phyloP scores from a whole-genome alignment of 306 rosid species.

The Vigna trinervia region DNA sequence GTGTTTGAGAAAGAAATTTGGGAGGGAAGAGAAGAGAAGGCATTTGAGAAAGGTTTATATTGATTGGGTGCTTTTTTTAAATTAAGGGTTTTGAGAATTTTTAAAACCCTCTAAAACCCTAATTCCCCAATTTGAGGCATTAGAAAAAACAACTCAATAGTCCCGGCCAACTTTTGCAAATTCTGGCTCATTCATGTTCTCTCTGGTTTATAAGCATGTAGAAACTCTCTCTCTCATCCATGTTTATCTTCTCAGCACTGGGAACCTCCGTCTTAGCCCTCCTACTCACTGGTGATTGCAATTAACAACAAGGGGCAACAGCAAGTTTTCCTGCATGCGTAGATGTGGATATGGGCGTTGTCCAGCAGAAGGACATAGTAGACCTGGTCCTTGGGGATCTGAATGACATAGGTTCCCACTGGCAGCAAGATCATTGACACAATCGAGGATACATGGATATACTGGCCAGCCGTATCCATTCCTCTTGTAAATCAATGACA shows the following conservation, averaged over 20 bases:
- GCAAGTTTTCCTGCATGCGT: background rate
- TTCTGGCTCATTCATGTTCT: background rate
- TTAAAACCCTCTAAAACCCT: background rate
- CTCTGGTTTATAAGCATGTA: background rate
- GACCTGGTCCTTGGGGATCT: background rate
- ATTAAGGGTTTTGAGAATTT: background rate
- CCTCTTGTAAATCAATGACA: background rate
- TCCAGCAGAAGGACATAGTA: background rate
- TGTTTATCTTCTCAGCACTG: background rate
- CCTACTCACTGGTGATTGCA: background rate
- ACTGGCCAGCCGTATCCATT: background rate
- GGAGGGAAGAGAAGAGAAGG: background rate
- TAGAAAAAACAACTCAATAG: background rate
- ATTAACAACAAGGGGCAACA: background rate
- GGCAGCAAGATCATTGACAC: background rate
- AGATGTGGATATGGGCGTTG: background rate
- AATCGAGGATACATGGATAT: background rate
- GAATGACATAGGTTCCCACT: background rate
- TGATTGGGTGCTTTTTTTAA: background rate
- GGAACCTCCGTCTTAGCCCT: background rate
- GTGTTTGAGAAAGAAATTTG: background rate
- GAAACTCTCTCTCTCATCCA: conserved; percentile 8
- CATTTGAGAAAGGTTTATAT: background rate
- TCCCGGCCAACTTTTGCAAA: background rate
- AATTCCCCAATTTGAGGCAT: background rate